phyloP scores from a whole-genome alignment of 306 rosid species.

The Potentilla sterilis region DNA sequence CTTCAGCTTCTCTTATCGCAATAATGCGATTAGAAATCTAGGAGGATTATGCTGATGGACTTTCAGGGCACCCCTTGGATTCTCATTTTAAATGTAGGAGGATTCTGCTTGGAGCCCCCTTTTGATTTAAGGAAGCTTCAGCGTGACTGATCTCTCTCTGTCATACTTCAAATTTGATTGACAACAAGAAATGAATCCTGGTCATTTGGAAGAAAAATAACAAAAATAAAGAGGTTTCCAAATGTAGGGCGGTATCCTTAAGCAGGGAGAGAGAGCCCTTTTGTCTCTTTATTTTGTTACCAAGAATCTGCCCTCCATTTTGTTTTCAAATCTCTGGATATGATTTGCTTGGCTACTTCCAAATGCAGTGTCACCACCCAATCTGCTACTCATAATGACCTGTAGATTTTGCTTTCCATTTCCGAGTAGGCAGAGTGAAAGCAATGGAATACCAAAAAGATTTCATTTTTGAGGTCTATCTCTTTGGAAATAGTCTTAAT shows the following conservation, averaged over 20 bases:
- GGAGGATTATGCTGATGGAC: slow-evolving; percentile 15
- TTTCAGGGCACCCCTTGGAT: slow-evolving; percentile 17
- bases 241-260: neutral
- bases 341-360: slow-evolving; percentile 20
- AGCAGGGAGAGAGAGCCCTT: slow-evolving; percentile 10
- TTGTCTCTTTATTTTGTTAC: slow-evolving; percentile 8
- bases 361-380: neutral
- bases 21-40: neutral
- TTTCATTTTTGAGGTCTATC: neutral
- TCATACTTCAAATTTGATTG: neutral
- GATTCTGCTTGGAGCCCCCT: slow-evolving; percentile 3
- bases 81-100: neutral
- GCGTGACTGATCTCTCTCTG: neutral
- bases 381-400: neutral
- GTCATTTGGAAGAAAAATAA: neutral
- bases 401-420: neutral
- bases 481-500: neutral
- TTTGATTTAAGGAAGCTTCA: slow-evolving; percentile 8
- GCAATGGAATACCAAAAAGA: neutral
- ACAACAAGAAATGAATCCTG: neutral
- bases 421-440: neutral
- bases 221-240: neutral
- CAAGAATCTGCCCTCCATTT: slow-evolving; percentile 17
- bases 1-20: neutral
- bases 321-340: slow-evolving; percentile 1